These are phyloP conservation scores for Pseudocercospora cruenta DNA, from an alignment of 2,329 filamentous ascomycete species.

Conservation along the genomic window DNA sequence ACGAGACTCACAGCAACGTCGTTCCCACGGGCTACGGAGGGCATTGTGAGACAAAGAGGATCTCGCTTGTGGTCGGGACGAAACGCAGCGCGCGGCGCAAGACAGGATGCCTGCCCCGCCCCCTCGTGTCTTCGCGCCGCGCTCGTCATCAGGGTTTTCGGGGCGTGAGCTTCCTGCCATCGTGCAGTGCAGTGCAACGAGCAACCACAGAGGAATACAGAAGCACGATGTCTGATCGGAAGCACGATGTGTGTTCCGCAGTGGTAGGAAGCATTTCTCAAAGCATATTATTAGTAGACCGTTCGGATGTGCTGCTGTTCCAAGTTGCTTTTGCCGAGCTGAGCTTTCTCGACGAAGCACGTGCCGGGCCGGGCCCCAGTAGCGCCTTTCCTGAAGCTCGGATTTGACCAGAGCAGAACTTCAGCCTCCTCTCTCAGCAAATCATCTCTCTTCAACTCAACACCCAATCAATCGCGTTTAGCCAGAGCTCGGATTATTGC, in stretches of 20 bases:
- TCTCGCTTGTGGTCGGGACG: constrained; percentile 4
- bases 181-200: not conserved
- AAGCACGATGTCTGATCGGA: not conserved
- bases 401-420: not conserved
- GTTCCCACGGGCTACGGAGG: constrained; percentile 5
- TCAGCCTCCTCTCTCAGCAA: not conserved
- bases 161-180: constrained; percentile 1
- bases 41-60: not conserved
- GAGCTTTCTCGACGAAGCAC: not conserved
- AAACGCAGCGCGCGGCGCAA: not conserved
- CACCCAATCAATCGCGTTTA: not conserved
- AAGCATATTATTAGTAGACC: no score
- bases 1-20: not conserved
- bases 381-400: not conserved
- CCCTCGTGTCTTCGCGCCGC: constrained; percentile 1
- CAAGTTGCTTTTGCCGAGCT: not conserved
- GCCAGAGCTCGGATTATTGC: constrained; percentile 6
- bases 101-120: not conserved
- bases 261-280: not conserved
- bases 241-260: not conserved
- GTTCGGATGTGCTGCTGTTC: no score
- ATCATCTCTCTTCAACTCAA: not conserved
- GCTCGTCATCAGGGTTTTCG: not conserved
- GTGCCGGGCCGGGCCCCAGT: not conserved
- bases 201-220: not conserved